Conservation (phyloP, 2,329 filamentous ascomycete genomes). For the Neonectria coccinea region DNA sequence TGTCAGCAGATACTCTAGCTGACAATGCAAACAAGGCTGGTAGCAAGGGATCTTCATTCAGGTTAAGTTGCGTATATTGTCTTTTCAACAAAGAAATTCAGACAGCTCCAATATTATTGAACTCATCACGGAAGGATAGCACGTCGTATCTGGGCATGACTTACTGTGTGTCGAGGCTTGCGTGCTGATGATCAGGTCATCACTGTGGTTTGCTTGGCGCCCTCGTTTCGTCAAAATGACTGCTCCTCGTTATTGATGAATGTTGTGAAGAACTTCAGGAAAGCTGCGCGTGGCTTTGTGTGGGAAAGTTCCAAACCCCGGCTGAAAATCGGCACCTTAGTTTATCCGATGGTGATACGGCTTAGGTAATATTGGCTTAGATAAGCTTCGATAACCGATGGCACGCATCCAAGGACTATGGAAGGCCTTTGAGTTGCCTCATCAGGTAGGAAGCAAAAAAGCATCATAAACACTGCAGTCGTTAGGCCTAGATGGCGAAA, state of each 20-base stretch:
- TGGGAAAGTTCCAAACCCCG: constrained; percentile 16
- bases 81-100: constrained; percentile 73
- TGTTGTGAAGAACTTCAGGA: constrained; percentile 29
- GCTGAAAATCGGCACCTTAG: constrained; percentile 32
- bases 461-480: not conserved
- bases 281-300: constrained; percentile 29
- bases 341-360: constrained; percentile 19
- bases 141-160: constrained; percentile 30
- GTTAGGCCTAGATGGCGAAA: not conserved
- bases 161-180: constrained; percentile 35
- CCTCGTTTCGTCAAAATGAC: constrained; percentile 16
- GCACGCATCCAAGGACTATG: not conserved
- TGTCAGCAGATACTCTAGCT: constrained; percentile 25
- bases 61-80: constrained; percentile 68
- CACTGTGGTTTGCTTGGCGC: constrained; percentile 4
- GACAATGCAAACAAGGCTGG: constrained; percentile 6
- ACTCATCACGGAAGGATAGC: constrained; percentile 57
- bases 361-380: constrained; percentile 9
- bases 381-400: not conserved
- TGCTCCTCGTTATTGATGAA: constrained; percentile 30
- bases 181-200: constrained; percentile 17
- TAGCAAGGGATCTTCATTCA: constrained; percentile 44
- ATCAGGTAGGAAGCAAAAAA: not conserved
- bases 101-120: constrained; percentile 81
- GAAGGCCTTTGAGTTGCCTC: not conserved